Evolutionary conservation across 441 rosid genomes (phyloP), one percentile per base, ranked within the genome.

Genomic region (Euphorbia schlechtendalii): DNA sequence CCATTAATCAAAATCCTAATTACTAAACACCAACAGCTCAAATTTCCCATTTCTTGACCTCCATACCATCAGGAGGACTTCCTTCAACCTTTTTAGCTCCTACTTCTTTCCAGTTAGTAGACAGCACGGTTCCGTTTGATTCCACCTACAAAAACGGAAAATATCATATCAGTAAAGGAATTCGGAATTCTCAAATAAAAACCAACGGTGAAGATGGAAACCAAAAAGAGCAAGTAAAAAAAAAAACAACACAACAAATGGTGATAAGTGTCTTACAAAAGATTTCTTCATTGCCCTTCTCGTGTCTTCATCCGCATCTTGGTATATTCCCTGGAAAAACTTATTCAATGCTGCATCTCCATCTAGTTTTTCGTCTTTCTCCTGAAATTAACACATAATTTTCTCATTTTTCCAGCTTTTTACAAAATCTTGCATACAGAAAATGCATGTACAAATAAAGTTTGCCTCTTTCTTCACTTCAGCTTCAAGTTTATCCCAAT

Each of bases 261-360:
- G 6, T 32, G 34, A 32, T 32, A 32, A 32, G 34, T 32, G 34
- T 3, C 99, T 83, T 84, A 93, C 97, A 71, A 93, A 93, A 62
- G 99, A 90, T 81, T 93, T 93, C 49, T 82, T 72, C 99, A 93
- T 93, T 3, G 99, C 99, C 71, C 90, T 84, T 73, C 90, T 86
- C 9, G 80, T 85, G 70, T 93, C 99, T 57, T 93, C 99, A 63
- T 90, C 92, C 0, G 93, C 96, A 75, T 75, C 85, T 13, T 80
- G 68, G 67, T 90, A 93, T 66, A 93, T 93, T 3, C 78, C 96
- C 45, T 83, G 83, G 88, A 93, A 93, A 75, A 93, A 84, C 65
- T 84, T 93, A 83, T 93, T 93, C 83, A 93, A 71, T 18, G 88
- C 99, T 3, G 99, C 99, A 73, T 93, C 99, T 64, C 99, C 99